Percentiles rank a stretch among this genome's conserved stretches.
phyloP scores from a whole-genome alignment of 805 yeast species.

The Saturnispora dispora region DNA sequence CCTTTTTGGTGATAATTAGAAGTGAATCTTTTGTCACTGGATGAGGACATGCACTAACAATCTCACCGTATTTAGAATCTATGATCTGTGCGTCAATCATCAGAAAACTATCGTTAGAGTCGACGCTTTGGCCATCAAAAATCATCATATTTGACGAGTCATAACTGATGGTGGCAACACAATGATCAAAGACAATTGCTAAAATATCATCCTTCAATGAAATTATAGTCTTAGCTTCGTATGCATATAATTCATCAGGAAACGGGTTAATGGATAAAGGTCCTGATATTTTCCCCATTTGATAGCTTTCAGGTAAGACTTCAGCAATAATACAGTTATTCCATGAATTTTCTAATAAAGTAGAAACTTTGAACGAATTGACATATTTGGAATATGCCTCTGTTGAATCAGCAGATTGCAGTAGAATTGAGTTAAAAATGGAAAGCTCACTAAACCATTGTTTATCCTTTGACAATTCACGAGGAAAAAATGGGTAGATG shows the following conservation, averaged over 20 bases:
- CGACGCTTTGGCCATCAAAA: constrained; percentile 16
- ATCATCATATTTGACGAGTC: constrained; percentile 19
- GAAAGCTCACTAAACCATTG: constrained; percentile 24
- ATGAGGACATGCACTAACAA: constrained; percentile 13
- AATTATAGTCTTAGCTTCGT: constrained; percentile 28
- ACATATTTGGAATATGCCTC: constrained; percentile 9
- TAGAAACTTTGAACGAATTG: constrained; percentile 21
- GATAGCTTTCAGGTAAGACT: constrained; percentile 15
- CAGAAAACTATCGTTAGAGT: constrained; percentile 5
- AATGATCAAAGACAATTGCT: constrained; percentile 16
- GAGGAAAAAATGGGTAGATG: constrained; percentile 58
- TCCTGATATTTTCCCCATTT: constrained; percentile 30
- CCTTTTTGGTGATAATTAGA: constrained; percentile 15
- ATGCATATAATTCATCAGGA: constrained; percentile 43
- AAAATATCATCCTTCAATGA: constrained; percentile 21
- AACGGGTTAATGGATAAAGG: constrained; percentile 47
- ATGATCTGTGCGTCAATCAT: constrained; percentile 13
- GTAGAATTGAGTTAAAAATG: constrained; percentile 19
- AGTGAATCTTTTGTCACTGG: constrained; percentile 18
- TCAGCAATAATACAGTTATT: constrained; percentile 3
- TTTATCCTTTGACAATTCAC: constrained; percentile 30
- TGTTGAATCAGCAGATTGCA: constrained; percentile 17
- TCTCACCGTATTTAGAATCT: constrained; percentile 4
- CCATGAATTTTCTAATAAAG: constrained; percentile 13
- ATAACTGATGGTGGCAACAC: constrained; percentile 18